A percentile compares a stretch with the other conserved stretches of the same genome.
Evolutionary conservation across 2,329 filamentous ascomycete genomes (phyloP).

Genomic region (Laburnicola sp.): DNA sequence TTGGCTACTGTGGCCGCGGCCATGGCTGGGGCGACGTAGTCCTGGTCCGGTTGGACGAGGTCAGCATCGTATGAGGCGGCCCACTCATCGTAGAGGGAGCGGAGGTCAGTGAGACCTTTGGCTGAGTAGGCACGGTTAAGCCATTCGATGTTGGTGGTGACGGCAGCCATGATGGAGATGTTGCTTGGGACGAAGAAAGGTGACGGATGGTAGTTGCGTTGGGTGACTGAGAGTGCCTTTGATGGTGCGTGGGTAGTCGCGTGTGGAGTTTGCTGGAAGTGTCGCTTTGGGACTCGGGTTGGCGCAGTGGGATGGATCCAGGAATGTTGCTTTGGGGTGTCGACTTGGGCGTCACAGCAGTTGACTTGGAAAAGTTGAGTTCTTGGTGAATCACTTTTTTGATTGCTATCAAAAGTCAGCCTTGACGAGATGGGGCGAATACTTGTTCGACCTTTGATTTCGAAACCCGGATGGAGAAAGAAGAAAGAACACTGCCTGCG

Average conservation of each 20-base stretch:
- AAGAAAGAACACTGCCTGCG: not conserved
- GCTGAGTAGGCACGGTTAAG: slow-evolving; percentile 16
- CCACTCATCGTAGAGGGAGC: slow-evolving; percentile 50
- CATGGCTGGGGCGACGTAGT: slow-evolving; percentile 47
- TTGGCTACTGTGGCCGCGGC: slow-evolving; percentile 25
- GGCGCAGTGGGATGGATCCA: not conserved
- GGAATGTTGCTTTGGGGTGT: not conserved
- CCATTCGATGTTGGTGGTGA: slow-evolving; percentile 17
- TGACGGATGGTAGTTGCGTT: slow-evolving; percentile 3
- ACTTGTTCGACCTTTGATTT: slow-evolving; percentile 3
- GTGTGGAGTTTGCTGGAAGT: not conserved
- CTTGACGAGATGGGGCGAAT: not conserved
- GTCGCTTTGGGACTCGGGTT: not conserved
- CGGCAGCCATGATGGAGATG: slow-evolving; percentile 6
- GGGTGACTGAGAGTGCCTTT: not conserved
- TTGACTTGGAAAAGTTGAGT: not conserved
- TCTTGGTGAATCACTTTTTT: not conserved
- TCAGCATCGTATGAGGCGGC: slow-evolving; percentile 48
- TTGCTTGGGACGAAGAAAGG: not conserved
- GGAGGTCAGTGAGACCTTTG: slow-evolving; percentile 30
- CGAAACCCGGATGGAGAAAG: not conserved
- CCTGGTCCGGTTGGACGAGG: slow-evolving; percentile 35
- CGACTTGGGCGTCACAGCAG: not conserved
- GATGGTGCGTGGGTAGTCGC: not conserved
- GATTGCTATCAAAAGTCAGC: slow-evolving; percentile 1